Percentiles rank a stretch among this genome's conserved stretches.
Conservation (phyloP, 2,329 filamentous ascomycete species). For the Balansia obtecta region DNA sequence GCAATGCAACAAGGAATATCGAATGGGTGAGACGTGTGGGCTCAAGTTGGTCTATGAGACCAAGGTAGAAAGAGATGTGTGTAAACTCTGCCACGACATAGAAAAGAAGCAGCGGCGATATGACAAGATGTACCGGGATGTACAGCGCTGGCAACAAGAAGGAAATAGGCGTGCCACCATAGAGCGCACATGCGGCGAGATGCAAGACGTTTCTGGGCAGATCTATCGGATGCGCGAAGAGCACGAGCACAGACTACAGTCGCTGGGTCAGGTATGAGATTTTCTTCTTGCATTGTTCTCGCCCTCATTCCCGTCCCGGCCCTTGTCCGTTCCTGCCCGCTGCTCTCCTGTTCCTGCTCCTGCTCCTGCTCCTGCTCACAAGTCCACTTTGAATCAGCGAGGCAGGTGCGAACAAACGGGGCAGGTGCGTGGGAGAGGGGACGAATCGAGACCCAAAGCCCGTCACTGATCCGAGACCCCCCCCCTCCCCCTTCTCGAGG, state of each 20-base stretch:
- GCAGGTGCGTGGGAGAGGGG: background rate
- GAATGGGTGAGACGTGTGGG: slow-evolving; percentile 91
- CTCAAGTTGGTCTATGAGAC: slow-evolving; percentile 80
- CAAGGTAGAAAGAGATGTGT: slow-evolving; percentile 48
- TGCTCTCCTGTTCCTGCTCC: background rate
- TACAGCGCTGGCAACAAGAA: slow-evolving; percentile 66
- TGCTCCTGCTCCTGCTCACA: background rate
- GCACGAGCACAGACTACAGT: slow-evolving; percentile 22
- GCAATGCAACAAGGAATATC: slow-evolving; percentile 90
- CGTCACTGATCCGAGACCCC: background rate
- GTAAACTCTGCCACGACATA: slow-evolving; percentile 80
- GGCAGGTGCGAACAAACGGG: slow-evolving; percentile 6
- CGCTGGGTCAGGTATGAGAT: slow-evolving; percentile 20
- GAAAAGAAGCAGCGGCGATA: slow-evolving; percentile 71
- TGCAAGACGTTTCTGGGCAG: slow-evolving; percentile 51
- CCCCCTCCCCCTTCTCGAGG: slow-evolving; percentile 4
- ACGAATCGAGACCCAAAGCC: background rate
- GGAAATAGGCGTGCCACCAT: slow-evolving; percentile 64
- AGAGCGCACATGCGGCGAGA: slow-evolving; percentile 57
- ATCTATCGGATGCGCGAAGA: slow-evolving; percentile 34
- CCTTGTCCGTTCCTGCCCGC: background rate
- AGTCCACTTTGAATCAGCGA: background rate
- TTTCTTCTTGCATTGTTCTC: background rate
- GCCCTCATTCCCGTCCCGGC: background rate
- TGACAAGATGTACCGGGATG: slow-evolving; percentile 60